These are phyloP conservation scores for Colletotrichum tabaci DNA, from an alignment of 2,329 filamentous ascomycete species.

Conservation along the genomic window DNA sequence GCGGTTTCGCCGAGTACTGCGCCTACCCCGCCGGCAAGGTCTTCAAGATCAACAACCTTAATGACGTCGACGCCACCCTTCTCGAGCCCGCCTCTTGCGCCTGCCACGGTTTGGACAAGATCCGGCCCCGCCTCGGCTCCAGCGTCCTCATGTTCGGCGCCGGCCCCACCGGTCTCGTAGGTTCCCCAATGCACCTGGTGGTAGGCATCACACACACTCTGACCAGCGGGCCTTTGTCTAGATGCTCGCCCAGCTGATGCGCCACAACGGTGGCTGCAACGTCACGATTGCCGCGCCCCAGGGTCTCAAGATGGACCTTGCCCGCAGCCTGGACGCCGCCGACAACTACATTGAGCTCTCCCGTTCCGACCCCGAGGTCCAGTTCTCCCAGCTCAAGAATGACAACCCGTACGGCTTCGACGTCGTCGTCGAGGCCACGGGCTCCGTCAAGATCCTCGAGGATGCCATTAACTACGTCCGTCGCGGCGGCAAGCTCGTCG, in stretches of 20 bases:
- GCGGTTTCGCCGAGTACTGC: slow-evolving; percentile 81
- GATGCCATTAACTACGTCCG: slow-evolving; percentile 80
- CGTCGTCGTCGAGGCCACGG: slow-evolving; percentile 76
- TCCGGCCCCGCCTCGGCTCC: slow-evolving; percentile 75
- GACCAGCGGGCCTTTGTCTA: slow-evolving; percentile 32
- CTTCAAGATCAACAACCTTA: slow-evolving; percentile 77
- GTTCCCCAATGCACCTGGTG: slow-evolving; percentile 38
- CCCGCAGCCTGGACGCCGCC: slow-evolving; percentile 69
- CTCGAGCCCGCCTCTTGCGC: slow-evolving; percentile 80
- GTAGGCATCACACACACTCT: not conserved
- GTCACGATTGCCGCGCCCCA: slow-evolving; percentile 78
- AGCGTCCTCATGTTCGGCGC: slow-evolving; percentile 77
- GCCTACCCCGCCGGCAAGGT: slow-evolving; percentile 68
- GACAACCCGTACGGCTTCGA: slow-evolving; percentile 82
- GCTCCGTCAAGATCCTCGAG: slow-evolving; percentile 78
- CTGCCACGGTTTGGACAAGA: slow-evolving; percentile 79
- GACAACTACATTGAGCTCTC: slow-evolving; percentile 70
- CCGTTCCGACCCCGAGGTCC: slow-evolving; percentile 67
- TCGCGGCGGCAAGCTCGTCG: slow-evolving; percentile 79
- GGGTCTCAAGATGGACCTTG: slow-evolving; percentile 80
- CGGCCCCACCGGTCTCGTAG: slow-evolving; percentile 75
- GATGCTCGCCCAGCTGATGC: slow-evolving; percentile 73
- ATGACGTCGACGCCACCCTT: slow-evolving; percentile 78
- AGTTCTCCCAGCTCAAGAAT: slow-evolving; percentile 74
- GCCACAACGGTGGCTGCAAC: slow-evolving; percentile 77